Evolutionary conservation across 176 grass and related monocot genomes (phyloP).

Genomic region (Musa schizocarpa): DNA sequence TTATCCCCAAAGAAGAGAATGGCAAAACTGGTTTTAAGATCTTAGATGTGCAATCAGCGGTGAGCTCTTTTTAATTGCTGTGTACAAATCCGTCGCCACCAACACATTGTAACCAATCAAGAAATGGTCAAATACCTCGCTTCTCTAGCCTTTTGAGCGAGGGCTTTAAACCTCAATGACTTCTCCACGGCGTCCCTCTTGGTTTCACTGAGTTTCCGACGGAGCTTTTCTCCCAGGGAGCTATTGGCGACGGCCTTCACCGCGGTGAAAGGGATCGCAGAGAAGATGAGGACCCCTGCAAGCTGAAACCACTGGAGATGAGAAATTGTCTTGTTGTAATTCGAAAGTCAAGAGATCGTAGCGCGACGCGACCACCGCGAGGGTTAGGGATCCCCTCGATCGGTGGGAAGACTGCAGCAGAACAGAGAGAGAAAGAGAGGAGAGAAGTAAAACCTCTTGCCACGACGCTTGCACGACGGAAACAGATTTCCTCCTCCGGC

Average conservation of each 20-base stretch:
- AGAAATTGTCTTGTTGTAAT: neutral
- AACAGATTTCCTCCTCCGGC: neutral
- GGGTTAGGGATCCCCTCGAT: too few species aligned
- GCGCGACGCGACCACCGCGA: too few species aligned
- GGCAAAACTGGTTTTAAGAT: too few species aligned
- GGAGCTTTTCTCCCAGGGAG: slow-evolving; percentile 60
- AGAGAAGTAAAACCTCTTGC: neutral
- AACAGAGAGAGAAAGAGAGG: neutral
- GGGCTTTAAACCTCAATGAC: slow-evolving; percentile 34
- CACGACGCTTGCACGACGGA: neutral
- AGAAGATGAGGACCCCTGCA: slow-evolving; percentile 75
- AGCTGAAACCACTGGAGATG: slow-evolving; percentile 23
- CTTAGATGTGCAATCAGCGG: too few species aligned
- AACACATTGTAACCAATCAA: too few species aligned
- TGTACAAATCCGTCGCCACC: too few species aligned
- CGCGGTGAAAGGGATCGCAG: slow-evolving; percentile 76
- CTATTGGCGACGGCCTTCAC: slow-evolving; percentile 84
- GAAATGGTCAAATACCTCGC: slow-evolving; percentile 25
- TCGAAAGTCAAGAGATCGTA: too few species aligned
- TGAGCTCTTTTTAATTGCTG: too few species aligned
- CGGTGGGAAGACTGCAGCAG: neutral
- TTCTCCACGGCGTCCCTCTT: slow-evolving; percentile 53
- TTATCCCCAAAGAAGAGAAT: too few species aligned
- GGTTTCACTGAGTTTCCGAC: slow-evolving; percentile 38
- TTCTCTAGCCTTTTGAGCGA: slow-evolving; percentile 37